Conservation (phyloP, 306 rosid species). For the Cucurbita moschata region DNA sequence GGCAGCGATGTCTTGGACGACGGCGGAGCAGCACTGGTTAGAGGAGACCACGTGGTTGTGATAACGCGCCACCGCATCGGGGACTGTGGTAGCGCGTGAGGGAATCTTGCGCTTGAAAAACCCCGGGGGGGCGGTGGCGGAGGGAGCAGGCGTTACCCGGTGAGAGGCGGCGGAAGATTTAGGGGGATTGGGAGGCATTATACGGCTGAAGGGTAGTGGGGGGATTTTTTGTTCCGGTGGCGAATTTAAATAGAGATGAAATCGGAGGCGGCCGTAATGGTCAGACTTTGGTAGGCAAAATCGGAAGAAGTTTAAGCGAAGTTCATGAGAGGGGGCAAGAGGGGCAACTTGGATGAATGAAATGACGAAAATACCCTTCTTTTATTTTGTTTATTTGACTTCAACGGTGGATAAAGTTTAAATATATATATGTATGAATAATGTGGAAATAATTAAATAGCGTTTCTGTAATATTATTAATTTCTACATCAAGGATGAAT, state of each 20-base stretch:
- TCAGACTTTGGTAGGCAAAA: not conserved
- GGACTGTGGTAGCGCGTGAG: conserved; percentile 6
- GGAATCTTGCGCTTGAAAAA: not conserved
- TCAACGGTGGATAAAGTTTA: not conserved
- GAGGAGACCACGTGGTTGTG: conserved; percentile 37
- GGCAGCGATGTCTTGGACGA: conserved; percentile 64
- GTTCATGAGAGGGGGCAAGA: not conserved
- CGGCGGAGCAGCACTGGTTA: conserved; percentile 79
- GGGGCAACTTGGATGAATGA: too few species aligned
- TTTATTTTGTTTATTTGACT: not conserved
- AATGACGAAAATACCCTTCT: not conserved
- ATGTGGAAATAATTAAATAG: not conserved
- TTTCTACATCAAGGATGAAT: not conserved
- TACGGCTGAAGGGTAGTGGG: not conserved
- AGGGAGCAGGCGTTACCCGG: not conserved
- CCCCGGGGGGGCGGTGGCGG: not conserved
- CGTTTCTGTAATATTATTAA: not conserved
- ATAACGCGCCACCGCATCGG: conserved; percentile 45
- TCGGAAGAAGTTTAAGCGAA: not conserved
- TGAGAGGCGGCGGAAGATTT: not conserved
- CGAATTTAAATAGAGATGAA: not conserved
- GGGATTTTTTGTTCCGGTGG: not conserved
- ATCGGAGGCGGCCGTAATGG: not conserved
- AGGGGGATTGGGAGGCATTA: conserved; percentile 15
- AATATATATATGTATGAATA: not conserved